Evolutionary conservation across 2,329 filamentous ascomycete species (phyloP).

Genomic region (Fusarium caatingaense): DNA sequence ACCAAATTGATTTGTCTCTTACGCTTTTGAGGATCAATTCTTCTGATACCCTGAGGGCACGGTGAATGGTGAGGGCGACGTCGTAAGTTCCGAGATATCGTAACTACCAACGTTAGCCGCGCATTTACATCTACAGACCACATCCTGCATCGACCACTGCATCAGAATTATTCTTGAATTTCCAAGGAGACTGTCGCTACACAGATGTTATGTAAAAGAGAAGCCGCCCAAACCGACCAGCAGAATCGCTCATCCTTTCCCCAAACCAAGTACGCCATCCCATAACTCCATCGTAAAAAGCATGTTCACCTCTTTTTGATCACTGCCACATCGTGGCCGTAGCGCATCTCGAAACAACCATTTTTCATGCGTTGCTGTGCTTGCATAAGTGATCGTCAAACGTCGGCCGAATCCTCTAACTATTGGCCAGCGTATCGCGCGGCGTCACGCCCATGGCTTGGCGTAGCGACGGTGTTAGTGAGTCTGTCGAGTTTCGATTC

Average conservation of each 20-base stretch:
- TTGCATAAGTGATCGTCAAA: slow-evolving; percentile 27
- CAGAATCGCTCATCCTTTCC: slow-evolving; percentile 21
- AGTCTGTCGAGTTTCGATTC: slow-evolving; percentile 36
- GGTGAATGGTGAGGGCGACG: background rate
- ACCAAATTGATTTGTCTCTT: too few species aligned
- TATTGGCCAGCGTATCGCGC: slow-evolving; percentile 37
- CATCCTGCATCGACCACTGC: background rate
- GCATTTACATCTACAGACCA: background rate
- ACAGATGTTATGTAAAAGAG: background rate
- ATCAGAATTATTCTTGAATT: slow-evolving; percentile 3
- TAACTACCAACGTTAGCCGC: background rate
- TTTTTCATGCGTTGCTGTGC: slow-evolving; percentile 1
- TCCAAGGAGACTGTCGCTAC: slow-evolving; percentile 25
- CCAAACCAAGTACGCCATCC: slow-evolving; percentile 18
- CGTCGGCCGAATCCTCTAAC: background rate
- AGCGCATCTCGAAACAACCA: slow-evolving; percentile 18
- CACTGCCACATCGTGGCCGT: background rate
- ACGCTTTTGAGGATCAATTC: too few species aligned
- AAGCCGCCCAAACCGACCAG: background rate
- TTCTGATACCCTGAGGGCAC: too few species aligned
- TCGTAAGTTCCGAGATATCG: background rate
- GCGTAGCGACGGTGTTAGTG: slow-evolving; percentile 41
- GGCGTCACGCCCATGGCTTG: slow-evolving; percentile 40
- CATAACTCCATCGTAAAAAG: slow-evolving; percentile 29
- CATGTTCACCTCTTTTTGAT: background rate